These are phyloP conservation scores for Claviceps capensis DNA, from an alignment of 2,329 filamentous ascomycete species.

Conservation along the genomic window DNA sequence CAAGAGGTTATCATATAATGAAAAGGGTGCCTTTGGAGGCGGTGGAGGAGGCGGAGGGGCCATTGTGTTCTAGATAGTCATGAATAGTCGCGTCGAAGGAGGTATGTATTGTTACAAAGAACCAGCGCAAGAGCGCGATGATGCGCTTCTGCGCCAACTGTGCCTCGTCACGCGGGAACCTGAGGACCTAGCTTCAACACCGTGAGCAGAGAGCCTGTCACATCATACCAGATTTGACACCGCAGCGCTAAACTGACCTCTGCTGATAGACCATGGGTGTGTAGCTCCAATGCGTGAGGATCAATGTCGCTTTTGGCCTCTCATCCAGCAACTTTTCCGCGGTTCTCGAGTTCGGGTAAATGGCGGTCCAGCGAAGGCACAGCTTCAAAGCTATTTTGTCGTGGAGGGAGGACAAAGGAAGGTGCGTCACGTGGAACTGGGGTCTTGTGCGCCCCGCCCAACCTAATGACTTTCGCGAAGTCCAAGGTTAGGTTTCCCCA, in stretches of 20 bases:
- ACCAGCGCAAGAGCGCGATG: neutral
- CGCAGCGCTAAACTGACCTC: neutral
- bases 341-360: neutral
- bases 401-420: neutral
- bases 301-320: neutral
- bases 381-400: too few species aligned
- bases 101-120: neutral
- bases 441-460: neutral
- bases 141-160: neutral
- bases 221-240: neutral
- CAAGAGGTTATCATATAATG: constrained; percentile 75
- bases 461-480: too few species aligned
- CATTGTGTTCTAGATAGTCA: constrained; percentile 11
- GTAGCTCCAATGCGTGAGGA: neutral
- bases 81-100: neutral
- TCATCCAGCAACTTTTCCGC: neutral
- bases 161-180: neutral
- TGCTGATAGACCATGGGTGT: neutral
- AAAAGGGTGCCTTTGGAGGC: constrained; percentile 39
- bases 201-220: neutral
- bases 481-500: neutral
- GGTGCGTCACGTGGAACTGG: neutral
- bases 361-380: neutral
- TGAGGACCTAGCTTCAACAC: neutral
- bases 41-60: constrained; percentile 23